These are phyloP conservation scores for Suillus placidus DNA, from an alignment of 768 basidiomycete genomes.

Conservation along the genomic window DNA sequence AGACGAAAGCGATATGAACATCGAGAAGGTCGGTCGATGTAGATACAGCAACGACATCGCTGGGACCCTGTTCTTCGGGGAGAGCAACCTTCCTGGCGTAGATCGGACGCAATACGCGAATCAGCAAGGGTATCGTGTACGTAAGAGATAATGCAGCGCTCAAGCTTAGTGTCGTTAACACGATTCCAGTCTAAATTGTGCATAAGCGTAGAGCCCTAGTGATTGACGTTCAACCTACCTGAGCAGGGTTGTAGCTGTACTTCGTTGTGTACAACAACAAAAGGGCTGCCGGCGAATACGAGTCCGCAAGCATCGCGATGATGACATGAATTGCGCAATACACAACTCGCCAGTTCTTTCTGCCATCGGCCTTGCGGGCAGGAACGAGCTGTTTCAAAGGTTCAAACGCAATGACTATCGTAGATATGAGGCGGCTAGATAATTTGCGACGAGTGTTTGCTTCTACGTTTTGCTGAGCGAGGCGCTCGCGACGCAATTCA, in stretches of 20 bases:
- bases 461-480: constrained; percentile 1
- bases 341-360: constrained; percentile 32
- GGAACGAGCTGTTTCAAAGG: constrained; percentile 30
- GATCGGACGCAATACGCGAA: constrained; percentile 30
- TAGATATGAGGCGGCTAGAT: constrained; percentile 2
- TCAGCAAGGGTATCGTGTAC: constrained; percentile 23
- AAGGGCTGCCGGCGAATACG: constrained; percentile 21
- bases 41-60: not conserved
- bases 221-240: constrained; percentile 18
- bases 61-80: not conserved
- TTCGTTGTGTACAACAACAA: constrained; percentile 29
- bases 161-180: constrained; percentile 22
- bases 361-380: constrained; percentile 17
- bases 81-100: constrained; percentile 15
- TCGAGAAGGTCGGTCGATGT: constrained; percentile 32
- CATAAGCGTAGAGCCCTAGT: not conserved
- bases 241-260: constrained; percentile 30
- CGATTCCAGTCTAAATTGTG: constrained; percentile 28
- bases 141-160: constrained; percentile 23
- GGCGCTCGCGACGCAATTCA: constrained; percentile 14
- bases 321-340: constrained; percentile 32
- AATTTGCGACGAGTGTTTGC: not conserved
- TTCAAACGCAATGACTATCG: constrained; percentile 20
- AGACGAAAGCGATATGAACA: constrained; percentile 28
- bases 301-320: constrained; percentile 19